Base-by-base conservation (phyloP, 2,329 filamentous ascomycete species). In the Dendryphion nanum region DNA sequence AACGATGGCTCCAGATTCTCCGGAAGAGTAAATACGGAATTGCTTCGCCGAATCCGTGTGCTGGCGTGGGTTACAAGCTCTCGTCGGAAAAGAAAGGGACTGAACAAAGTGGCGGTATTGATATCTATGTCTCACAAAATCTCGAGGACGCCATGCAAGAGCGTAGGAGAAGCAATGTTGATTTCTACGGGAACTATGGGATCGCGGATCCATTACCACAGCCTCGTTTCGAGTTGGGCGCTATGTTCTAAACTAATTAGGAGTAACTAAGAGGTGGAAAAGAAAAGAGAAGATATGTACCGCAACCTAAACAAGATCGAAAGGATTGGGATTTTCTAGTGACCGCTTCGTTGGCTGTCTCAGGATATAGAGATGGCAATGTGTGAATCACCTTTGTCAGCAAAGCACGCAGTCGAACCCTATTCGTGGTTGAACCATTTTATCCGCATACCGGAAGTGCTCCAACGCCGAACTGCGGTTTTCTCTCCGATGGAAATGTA, bases 181-280 rank as follows among this genome's bases (percentile, higher is more conserved):
- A 64, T 37, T 64, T 61, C 36, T 64, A 63, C 35, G 61, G 61
- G 2, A 55, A 63, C 35, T 64, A 59, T 46, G 57, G 51, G 1
- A 59, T 64, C 15, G 51, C 51, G 8, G 61, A 63, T 48, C 56
- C 57, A 2, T 39, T 64, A 31, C 61, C 61, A 14, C 57, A 61
- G 30, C 61, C 61, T 2, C 44, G 49, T 13, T 61, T 59, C 42
- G 45, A 47, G 33, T 50, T 50, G 20, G 59, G 57, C 12, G 50
- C 44, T 12, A 63, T 63, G 58, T 61, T 63, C 32, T 63, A 37
- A 42, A n/a, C n/a, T n/a, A n/a, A n/a, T n/a, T n/a, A n/a, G n/a
- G n/a, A n/a, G n/a, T n/a, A n/a, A n/a, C n/a, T n/a, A n/a, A n/a
- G n/a, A n/a, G n/a, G n/a, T n/a, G n/a, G n/a, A n/a, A n/a, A n/a